Conservation (phyloP, 2,329 filamentous ascomycete genomes). For the Zymoseptoria ardabiliae region DNA sequence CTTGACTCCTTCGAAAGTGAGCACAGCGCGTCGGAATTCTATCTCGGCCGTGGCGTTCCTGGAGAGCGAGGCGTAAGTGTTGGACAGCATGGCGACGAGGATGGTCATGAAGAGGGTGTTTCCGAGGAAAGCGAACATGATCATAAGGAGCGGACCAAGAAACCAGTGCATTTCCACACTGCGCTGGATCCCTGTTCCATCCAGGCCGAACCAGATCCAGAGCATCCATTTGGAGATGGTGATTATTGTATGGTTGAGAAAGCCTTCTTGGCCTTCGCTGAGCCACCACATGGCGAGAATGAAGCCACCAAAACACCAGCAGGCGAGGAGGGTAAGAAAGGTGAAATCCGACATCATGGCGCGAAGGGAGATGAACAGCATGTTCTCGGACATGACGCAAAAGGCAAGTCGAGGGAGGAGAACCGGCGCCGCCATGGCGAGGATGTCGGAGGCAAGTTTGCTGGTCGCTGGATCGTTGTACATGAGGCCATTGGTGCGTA, state of each 20-base stretch:
- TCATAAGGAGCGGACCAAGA: slow-evolving; percentile 72
- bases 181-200: slow-evolving; percentile 54
- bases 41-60: slow-evolving; percentile 74
- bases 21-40: slow-evolving; percentile 70
- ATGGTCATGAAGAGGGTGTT: slow-evolving; percentile 88
- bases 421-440: slow-evolving; percentile 72
- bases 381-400: slow-evolving; percentile 73
- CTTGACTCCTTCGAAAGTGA: slow-evolving; percentile 81
- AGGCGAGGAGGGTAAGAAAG: slow-evolving; percentile 64
- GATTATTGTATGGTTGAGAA: slow-evolving; percentile 38
- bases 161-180: slow-evolving; percentile 67
- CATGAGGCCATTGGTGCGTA: slow-evolving; percentile 60
- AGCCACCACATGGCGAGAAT: slow-evolving; percentile 74
- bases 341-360: slow-evolving; percentile 84
- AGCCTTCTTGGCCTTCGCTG: slow-evolving; percentile 48
- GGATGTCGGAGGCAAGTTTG: slow-evolving; percentile 59
- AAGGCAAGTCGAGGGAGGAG: slow-evolving; percentile 74
- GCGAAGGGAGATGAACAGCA: slow-evolving; percentile 71
- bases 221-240: slow-evolving; percentile 87
- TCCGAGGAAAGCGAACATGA: slow-evolving; percentile 75
- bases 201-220: slow-evolving; percentile 86
- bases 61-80: slow-evolving; percentile 74
- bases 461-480: slow-evolving; percentile 32
- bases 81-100: slow-evolving; percentile 76
- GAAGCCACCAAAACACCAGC: slow-evolving; percentile 80